Conservation (phyloP, 352 stramenopile genomes). For the Thalassiosira livingstoniorum region DNA sequence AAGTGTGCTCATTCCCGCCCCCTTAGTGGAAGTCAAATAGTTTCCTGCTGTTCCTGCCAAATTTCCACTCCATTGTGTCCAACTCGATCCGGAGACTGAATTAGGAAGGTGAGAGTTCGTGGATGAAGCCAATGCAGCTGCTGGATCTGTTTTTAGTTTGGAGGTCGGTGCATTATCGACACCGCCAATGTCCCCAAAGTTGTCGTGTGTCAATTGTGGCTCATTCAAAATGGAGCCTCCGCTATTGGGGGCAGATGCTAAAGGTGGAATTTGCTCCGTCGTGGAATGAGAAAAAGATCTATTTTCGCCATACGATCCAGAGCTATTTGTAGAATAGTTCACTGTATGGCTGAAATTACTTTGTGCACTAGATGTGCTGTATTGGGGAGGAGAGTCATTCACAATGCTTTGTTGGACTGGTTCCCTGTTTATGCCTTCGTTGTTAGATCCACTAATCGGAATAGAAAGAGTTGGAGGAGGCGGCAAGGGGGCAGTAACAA, state of each 20-base stretch:
- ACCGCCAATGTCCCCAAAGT: background rate
- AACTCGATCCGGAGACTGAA: background rate
- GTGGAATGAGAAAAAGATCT: conserved; percentile 41
- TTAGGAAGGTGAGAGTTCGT: background rate
- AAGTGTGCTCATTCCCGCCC: background rate
- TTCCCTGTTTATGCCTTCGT: too few species aligned
- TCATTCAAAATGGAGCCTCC: conserved; percentile 8
- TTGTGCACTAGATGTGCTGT: background rate
- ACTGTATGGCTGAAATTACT: background rate
- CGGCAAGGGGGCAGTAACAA: background rate
- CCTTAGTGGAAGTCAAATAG: background rate
- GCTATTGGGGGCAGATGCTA: conserved; percentile 45
- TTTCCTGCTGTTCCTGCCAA: background rate
- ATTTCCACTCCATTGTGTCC: background rate
- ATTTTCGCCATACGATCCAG: background rate
- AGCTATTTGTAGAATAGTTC: background rate
- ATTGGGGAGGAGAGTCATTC: too few species aligned
- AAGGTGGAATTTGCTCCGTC: conserved; percentile 51
- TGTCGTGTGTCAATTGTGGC: background rate
- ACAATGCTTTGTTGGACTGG: too few species aligned
- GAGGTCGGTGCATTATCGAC: background rate
- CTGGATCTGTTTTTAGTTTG: background rate
- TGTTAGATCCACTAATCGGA: background rate
- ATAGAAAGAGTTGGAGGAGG: background rate
- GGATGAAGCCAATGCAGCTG: background rate